A percentile compares a stretch with the other conserved stretches of the same genome.
Conservation (phyloP, 352 stramenopile species). For the Globisporangium echinulatum region DNA sequence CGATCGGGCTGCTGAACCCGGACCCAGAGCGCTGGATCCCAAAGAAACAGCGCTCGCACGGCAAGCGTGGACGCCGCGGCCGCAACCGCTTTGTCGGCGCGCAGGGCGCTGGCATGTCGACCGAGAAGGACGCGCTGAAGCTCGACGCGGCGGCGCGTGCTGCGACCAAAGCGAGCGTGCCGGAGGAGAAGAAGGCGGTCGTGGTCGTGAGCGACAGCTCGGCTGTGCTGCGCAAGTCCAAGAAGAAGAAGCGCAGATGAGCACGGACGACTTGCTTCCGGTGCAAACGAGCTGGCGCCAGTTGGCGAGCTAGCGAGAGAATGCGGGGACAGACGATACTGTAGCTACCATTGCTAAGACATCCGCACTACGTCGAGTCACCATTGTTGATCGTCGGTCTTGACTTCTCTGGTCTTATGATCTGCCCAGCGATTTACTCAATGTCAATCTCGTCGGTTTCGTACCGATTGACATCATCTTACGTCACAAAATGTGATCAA, state of each 20-base stretch:
- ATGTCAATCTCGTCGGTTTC: no score
- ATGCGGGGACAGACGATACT: no score
- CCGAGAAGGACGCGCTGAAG: slow-evolving; percentile 77
- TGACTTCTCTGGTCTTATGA: no score
- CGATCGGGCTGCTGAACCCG: slow-evolving; percentile 66
- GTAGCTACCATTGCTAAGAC: no score
- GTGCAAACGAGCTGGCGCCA: no score
- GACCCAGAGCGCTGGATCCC: slow-evolving; percentile 83
- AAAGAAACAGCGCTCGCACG: slow-evolving; percentile 78
- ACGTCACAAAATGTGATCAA: no score
- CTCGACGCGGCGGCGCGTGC: slow-evolving; percentile 74
- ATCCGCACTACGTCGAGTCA: no score
- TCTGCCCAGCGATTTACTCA: no score
- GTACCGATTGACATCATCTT: no score
- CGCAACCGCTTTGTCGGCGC: slow-evolving; percentile 81
- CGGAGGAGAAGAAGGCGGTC: slow-evolving; percentile 45
- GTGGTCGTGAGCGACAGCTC: slow-evolving; percentile 49
- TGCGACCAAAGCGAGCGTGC: slow-evolving; percentile 49
- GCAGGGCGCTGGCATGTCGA: slow-evolving; percentile 71
- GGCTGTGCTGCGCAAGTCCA: slow-evolving; percentile 71
- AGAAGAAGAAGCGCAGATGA: slow-evolving; percentile 86
- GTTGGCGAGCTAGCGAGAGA: no score
- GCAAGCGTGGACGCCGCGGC: slow-evolving; percentile 64
- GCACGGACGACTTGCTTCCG: neutral
- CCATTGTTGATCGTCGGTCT: no score